phyloP scores from a whole-genome alignment of 2,329 filamentous ascomycete species.

The Fusarium longipes region DNA sequence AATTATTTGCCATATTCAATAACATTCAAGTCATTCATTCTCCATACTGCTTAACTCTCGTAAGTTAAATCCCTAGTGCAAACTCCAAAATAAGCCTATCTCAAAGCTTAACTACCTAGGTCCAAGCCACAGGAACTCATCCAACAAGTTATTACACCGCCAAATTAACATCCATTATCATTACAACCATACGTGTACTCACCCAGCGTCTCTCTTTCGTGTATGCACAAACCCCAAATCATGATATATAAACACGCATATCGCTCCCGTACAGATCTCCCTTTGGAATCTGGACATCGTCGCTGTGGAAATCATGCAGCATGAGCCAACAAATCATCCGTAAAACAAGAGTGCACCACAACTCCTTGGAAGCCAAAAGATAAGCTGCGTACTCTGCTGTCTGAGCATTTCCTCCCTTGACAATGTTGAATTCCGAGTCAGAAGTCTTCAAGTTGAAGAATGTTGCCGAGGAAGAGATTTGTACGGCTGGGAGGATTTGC shows the following conservation, averaged over 20 bases:
- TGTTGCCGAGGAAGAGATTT: neutral
- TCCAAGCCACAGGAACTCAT: neutral
- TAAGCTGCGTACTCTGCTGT: constrained; percentile 5
- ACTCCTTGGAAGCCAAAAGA: constrained; percentile 1
- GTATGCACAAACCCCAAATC: too few species aligned
- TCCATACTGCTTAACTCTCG: neutral
- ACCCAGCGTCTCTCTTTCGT: too few species aligned
- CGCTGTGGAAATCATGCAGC: constrained; percentile 3
- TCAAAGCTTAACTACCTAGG: constrained; percentile 1
- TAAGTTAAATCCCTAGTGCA: neutral
- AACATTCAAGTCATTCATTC: neutral
- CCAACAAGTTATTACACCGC: neutral
- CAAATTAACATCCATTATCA: neutral
- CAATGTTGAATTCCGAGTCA: constrained; percentile 9
- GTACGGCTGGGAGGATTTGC: neutral
- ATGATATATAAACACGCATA: constrained; percentile 18
- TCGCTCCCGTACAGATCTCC: constrained; percentile 4
- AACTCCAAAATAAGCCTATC: neutral
- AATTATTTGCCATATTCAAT: neutral
- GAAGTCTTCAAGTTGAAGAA: constrained; percentile 14
- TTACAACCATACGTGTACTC: neutral
- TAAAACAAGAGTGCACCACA: constrained; percentile 12
- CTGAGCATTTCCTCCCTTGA: neutral
- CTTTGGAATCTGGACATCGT: constrained; percentile 21
- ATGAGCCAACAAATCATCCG: constrained; percentile 24